Percentiles rank a stretch among this genome's conserved stretches.
These are phyloP conservation scores for Rhodofomes roseus DNA, from an alignment of 1,284 basidiomycete species.

Conservation along the genomic window DNA sequence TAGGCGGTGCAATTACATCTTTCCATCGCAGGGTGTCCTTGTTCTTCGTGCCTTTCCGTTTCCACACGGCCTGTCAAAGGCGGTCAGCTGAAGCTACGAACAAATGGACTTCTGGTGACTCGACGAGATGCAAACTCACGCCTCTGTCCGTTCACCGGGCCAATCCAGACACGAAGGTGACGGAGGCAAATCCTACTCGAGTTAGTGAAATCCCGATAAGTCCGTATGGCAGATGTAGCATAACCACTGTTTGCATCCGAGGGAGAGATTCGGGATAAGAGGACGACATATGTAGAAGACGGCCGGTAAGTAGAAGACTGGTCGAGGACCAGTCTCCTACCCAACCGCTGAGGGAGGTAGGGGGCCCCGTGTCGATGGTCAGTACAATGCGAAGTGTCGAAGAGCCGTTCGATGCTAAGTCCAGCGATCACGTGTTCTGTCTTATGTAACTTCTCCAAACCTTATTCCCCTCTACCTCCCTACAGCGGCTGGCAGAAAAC, in stretches of 20 bases:
- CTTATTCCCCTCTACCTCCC: conserved; percentile 1
- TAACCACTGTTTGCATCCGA: no score
- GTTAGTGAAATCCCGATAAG: no score
- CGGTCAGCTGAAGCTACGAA: neutral
- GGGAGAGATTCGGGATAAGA: no score
- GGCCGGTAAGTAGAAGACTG: no score
- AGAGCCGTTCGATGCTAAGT: neutral
- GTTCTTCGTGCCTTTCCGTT: neutral
- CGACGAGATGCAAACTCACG: neutral
- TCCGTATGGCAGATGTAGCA: no score
- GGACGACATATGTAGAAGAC: no score
- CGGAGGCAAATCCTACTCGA: no score
- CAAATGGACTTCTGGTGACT: neutral
- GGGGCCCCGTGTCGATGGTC: no score
- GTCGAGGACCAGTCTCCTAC: neutral
- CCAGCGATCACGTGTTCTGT: neutral
- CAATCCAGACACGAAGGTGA: no score
- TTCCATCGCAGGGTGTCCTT: neutral
- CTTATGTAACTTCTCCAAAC: neutral
- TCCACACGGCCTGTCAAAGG: neutral
- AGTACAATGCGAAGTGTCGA: neutral
- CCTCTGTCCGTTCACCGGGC: no score
- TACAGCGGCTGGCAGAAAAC: conserved; percentile 1
- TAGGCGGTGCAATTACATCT: neutral
- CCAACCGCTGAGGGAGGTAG: neutral